A percentile compares a stretch with the other conserved stretches of the same genome.
Evolutionary conservation across 1,284 basidiomycete genomes (phyloP).

Genomic region (Meira miltonrushii): DNA sequence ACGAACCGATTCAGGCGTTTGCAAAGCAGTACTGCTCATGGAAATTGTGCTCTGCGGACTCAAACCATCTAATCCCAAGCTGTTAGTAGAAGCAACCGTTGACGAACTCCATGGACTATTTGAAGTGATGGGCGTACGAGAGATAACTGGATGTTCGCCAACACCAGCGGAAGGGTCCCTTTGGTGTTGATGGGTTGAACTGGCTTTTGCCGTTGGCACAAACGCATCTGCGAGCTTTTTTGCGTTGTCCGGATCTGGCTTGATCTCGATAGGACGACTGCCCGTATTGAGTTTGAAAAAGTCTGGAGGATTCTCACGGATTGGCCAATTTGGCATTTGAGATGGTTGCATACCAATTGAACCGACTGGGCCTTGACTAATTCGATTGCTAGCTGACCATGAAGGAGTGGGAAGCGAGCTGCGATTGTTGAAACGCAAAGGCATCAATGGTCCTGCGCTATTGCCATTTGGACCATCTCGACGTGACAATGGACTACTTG

Average conservation of each 20-base stretch:
- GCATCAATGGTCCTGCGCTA: neutral
- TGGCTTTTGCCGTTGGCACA: neutral
- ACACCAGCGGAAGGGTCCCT: neutral
- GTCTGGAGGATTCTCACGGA: no score
- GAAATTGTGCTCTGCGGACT: constrained; percentile 9
- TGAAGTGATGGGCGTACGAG: constrained; percentile 4
- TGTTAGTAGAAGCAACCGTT: neutral
- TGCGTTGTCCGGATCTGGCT: neutral
- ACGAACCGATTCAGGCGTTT: constrained; percentile 5
- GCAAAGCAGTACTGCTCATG: neutral
- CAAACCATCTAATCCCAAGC: neutral
- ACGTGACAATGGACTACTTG: neutral
- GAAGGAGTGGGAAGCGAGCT: neutral
- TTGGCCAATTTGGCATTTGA: neutral
- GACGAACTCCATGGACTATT: neutral
- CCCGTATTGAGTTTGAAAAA: neutral
- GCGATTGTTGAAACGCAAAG: neutral
- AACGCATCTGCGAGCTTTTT: neutral
- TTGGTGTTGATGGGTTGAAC: neutral
- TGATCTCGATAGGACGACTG: constrained; percentile 10
- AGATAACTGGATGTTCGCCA: neutral
- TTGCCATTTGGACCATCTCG: neutral
- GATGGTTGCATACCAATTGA: constrained; percentile 1
- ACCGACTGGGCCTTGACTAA: constrained; percentile 3
- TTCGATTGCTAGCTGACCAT: neutral